phyloP scores from a whole-genome alignment of 1,139 yeast species.

The Suhomyces terraborum region DNA sequence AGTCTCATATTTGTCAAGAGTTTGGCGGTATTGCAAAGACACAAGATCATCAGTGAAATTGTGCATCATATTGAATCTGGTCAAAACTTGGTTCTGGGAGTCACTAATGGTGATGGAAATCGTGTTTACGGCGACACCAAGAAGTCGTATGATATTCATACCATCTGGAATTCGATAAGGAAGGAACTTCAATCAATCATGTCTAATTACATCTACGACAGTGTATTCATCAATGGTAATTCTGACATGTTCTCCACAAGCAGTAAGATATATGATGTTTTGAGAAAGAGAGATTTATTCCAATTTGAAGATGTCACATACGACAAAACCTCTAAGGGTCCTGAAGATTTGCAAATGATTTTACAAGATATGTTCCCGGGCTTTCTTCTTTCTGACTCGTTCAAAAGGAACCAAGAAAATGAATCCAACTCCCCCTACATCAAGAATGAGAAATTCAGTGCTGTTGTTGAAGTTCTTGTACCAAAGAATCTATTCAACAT shows the following conservation, averaged over 20 bases:
- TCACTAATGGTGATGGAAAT: constrained; percentile 9
- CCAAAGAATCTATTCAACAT: constrained; percentile 80
- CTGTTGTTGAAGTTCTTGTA: constrained; percentile 66
- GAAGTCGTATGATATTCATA: constrained; percentile 38
- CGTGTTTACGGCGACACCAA: constrained; percentile 9
- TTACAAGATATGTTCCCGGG: constrained; percentile 67
- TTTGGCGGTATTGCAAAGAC: constrained; percentile 67
- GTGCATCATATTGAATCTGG: constrained; percentile 24
- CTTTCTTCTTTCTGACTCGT: constrained; percentile 39
- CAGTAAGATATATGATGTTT: constrained; percentile 25
- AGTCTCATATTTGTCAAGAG: constrained; percentile 66
- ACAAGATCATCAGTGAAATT: constrained; percentile 64
- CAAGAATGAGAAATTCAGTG: constrained; percentile 54
- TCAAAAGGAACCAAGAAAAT: constrained; percentile 15
- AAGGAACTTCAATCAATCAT: constrained; percentile 61
- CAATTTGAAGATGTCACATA: constrained; percentile 51
- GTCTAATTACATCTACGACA: constrained; percentile 52
- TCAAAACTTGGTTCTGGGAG: constrained; percentile 9
- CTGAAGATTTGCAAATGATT: constrained; percentile 46
- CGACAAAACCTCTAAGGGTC: constrained; percentile 36
- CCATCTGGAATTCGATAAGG: constrained; percentile 60
- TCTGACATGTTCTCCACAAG: constrained; percentile 6
- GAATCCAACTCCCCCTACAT: constrained; percentile 51
- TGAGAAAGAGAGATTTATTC: constrained; percentile 39
- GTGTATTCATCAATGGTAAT: constrained; percentile 5